Percentiles rank a stretch among this genome's conserved stretches.
phyloP scores from a whole-genome alignment of 148 eudicot genomes.

The Agrostemma githago region DNA sequence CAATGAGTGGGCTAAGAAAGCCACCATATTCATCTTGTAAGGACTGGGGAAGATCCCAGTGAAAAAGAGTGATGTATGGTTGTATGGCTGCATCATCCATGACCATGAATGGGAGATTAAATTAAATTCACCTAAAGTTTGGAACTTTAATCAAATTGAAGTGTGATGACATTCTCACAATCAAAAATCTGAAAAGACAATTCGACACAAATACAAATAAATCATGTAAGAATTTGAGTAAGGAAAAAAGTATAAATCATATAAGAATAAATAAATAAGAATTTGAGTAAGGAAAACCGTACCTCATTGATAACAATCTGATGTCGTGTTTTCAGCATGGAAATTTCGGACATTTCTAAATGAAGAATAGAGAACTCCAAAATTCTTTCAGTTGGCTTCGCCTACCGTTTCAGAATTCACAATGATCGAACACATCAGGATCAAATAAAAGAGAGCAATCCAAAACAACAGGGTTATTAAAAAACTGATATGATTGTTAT shows the following conservation, averaged over 20 bases:
- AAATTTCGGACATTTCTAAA: conserved; percentile 85
- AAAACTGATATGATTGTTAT: neutral
- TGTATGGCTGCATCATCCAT: conserved; percentile 22
- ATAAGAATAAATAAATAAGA: too few relatives aligned
- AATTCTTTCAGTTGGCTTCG: conserved; percentile 66
- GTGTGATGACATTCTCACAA: too few relatives aligned
- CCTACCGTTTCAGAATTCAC: conserved; percentile 26
- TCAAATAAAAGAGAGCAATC: neutral
- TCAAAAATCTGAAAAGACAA: too few relatives aligned
- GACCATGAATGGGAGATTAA: neutral
- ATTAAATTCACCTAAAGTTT: too few relatives aligned
- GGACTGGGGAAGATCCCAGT: conserved; percentile 43
- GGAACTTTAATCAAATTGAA: too few relatives aligned
- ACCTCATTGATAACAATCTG: conserved; percentile 94
- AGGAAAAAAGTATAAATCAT: too few relatives aligned
- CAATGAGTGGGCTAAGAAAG: conserved; percentile 27
- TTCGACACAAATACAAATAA: too few relatives aligned
- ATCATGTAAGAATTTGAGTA: too few relatives aligned
- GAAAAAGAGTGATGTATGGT: conserved; percentile 41
- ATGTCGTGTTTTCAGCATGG: conserved; percentile 64
- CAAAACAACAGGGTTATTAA: neutral
- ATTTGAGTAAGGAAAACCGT: conserved; percentile 12
- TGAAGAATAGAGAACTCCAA: conserved; percentile 84
- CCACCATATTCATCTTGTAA: conserved; percentile 43
- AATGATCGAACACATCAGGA: neutral